Base-by-base conservation (phyloP, 352 stramenopile species). In the Blastocystis hominis region DNA sequence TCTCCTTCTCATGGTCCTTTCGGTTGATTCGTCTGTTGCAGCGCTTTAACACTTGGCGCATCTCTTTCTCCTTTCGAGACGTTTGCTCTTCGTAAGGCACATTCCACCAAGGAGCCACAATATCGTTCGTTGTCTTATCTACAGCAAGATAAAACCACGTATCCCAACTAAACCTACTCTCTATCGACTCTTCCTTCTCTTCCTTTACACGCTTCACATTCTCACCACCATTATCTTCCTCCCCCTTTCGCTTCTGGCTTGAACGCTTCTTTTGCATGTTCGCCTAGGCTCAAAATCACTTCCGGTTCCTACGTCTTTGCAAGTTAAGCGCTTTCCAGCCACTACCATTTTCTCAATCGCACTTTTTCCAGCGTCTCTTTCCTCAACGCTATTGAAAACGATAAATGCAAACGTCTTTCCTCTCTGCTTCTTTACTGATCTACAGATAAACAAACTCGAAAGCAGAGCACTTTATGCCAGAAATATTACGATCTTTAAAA, bases 21-120 rank as follows among this genome's bases (percentile, higher is more conserved):
- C 94, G 94, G 42, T 92, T 90, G 24, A 92, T 94, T 72, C 93
- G 92, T 20, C 93, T 92, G 44, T 94, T 91, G 59, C 95, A 94
- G 89, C 93, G 94, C 0, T 94, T 90, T 61, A 95, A 89, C 70
- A 95, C 93, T 70, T 94, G 94, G 90, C 94, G 94, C 93, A 95
- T 95, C 89, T 94, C 92, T 69, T 91, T 88, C 64, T 95, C 92
- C 80, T 95, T 95, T 75, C 91, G 91, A 76, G 93, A 90, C 44
- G 95, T 87, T 79, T 95, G 93, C 89, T 94, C 91, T 5, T 92
- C 90, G 75, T 95, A 95, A 17, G 91, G 89, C 5, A 95, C 89
- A 47, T 90, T 89, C 9, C 91, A 92, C 93, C 93, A 95, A 36
- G 93, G 93, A 36, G 93, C 94, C 68, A 94, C 93, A 10, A 93